phyloP scores from a whole-genome alignment of 257 asterid species.

The Capsicum rhomboideum region DNA sequence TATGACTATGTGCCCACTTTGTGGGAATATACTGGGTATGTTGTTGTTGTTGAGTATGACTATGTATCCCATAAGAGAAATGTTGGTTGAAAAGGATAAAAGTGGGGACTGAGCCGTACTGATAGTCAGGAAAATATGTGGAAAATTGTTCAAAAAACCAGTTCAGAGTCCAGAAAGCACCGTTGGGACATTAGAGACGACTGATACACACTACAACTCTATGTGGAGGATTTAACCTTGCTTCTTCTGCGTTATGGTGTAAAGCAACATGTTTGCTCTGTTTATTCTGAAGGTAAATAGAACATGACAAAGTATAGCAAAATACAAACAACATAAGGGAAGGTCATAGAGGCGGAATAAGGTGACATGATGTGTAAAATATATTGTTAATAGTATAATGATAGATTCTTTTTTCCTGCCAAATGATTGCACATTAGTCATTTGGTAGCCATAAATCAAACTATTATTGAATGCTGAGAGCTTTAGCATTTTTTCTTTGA shows the following conservation, averaged over 20 bases:
- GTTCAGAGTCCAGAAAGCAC: neutral
- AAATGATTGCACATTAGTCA: neutral
- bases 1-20: neutral
- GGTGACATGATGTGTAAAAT: neutral
- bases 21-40: no score
- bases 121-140: neutral
- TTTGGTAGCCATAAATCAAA: neutral
- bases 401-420: neutral
- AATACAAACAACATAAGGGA: neutral
- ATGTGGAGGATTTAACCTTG: neutral
- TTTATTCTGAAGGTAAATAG: neutral
- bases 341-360: neutral
- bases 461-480: neutral
- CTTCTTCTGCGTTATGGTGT: neutral
- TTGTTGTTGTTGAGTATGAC: neutral
- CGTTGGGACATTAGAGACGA: neutral
- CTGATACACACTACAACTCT: neutral
- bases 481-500: neutral
- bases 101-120: neutral
- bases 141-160: neutral
- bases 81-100: neutral
- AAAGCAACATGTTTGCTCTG: neutral
- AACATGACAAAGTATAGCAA: neutral
- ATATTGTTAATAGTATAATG: neutral
- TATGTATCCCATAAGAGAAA: neutral